Conservation (phyloP, 1,139 yeast species). For the Protomyces lactucae-debilis region DNA sequence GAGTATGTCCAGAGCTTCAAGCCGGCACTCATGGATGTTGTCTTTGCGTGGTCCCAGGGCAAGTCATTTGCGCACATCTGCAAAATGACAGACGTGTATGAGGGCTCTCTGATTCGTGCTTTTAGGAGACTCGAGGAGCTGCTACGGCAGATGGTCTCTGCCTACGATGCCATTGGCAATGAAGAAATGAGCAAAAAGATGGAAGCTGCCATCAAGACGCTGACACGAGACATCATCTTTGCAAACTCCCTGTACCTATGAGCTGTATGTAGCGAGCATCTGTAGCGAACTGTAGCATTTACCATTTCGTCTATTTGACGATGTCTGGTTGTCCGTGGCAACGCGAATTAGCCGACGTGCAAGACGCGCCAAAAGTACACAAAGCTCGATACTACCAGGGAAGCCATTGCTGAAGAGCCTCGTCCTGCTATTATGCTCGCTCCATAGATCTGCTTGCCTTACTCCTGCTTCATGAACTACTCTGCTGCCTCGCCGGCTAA, state of each 20-base stretch:
- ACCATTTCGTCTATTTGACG: neutral
- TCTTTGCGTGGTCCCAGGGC: constrained; percentile 93
- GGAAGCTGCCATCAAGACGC: constrained; percentile 76
- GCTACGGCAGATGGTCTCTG: constrained; percentile 73
- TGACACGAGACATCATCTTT: constrained; percentile 93
- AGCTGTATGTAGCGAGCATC: neutral
- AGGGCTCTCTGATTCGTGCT: constrained; percentile 90
- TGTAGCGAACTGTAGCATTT: neutral
- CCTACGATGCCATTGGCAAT: constrained; percentile 32
- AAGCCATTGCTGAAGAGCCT: neutral
- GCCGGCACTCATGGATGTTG: constrained; percentile 94
- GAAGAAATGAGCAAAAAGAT: constrained; percentile 77
- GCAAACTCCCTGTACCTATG: constrained; percentile 43
- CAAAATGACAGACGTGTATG: constrained; percentile 97
- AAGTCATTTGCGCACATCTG: constrained; percentile 94
- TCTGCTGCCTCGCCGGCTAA: neutral
- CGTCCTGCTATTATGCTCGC: neutral
- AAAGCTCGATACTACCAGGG: neutral
- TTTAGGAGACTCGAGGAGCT: constrained; percentile 91
- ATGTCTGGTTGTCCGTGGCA: too few relatives aligned
- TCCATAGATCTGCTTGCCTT: neutral
- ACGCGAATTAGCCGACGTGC: neutral
- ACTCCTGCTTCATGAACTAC: neutral
- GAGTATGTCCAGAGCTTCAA: constrained; percentile 89
- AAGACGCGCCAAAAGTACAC: neutral